Conservation (phyloP, 192 early-diverging fungal genomes). For the Coemansia biformis region DNA sequence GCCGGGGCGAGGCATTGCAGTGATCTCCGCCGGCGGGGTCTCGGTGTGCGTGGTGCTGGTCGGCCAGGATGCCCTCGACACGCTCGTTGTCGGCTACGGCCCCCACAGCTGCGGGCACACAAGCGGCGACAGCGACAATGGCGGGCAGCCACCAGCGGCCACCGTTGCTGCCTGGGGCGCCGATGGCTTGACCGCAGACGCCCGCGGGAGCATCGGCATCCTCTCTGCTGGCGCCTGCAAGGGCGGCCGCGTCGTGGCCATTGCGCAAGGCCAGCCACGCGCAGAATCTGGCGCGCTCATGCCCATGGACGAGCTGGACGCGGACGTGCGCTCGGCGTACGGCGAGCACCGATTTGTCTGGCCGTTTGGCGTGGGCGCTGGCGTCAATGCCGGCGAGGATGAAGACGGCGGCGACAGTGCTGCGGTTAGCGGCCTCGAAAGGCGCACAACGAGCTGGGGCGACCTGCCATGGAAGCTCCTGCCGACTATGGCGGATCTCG, state of each 20-base stretch:
- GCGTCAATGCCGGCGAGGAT: too few relatives aligned
- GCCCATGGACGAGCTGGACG: not conserved
- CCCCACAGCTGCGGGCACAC: constrained; percentile 3
- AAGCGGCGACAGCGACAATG: not conserved
- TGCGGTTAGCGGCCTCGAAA: constrained; percentile 23
- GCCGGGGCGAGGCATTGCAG: constrained; percentile 22
- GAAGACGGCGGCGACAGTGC: not conserved
- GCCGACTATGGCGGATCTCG: constrained; percentile 43
- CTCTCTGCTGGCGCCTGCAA: not conserved
- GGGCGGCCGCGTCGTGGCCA: constrained; percentile 1
- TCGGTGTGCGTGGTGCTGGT: constrained; percentile 28
- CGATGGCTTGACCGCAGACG: constrained; percentile 17
- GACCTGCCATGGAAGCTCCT: constrained; percentile 48
- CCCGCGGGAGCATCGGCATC: constrained; percentile 9
- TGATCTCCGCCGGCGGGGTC: constrained; percentile 3
- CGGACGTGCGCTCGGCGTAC: not conserved
- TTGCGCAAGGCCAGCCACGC: constrained; percentile 20
- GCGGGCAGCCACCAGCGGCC: not conserved
- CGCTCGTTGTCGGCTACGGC: constrained; percentile 25
- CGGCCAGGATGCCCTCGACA: constrained; percentile 25
- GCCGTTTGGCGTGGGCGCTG: constrained; percentile 3
- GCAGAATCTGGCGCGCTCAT: not conserved
- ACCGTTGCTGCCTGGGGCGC: constrained; percentile 32
- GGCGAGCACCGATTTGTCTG: constrained; percentile 19
- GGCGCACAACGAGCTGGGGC: constrained; percentile 41